Evolutionary conservation across 805 yeast species (phyloP).

Genomic region (Starmerella bacillaris): DNA sequence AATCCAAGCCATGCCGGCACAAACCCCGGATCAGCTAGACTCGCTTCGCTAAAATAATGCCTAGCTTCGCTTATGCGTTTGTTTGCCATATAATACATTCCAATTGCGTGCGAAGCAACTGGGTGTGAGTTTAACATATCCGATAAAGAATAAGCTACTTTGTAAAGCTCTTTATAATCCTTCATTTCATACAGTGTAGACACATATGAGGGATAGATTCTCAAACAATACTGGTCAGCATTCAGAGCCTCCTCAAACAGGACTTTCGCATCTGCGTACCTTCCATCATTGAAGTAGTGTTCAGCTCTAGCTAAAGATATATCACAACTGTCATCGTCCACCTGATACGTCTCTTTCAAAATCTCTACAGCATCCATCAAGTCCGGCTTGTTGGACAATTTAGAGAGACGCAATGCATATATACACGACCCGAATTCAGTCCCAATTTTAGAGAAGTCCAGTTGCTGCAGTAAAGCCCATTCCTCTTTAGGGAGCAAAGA

Average conservation of each 20-base stretch:
- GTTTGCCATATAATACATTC: constrained; percentile 66
- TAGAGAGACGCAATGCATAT: constrained; percentile 60
- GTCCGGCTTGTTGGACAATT: constrained; percentile 38
- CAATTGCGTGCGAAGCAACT: constrained; percentile 83
- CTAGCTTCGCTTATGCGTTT: constrained; percentile 66
- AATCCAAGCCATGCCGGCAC: constrained; percentile 97
- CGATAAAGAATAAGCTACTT: constrained; percentile 68
- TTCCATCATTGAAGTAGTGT: constrained; percentile 52
- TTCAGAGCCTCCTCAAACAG: constrained; percentile 40
- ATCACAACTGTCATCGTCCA: constrained; percentile 47
- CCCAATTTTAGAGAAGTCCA: constrained; percentile 63
- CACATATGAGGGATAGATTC: constrained; percentile 58
- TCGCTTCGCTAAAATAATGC: constrained; percentile 71
- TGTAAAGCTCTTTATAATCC: constrained; percentile 60
- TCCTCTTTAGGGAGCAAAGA: constrained; percentile 60
- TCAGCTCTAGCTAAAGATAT: constrained; percentile 53
- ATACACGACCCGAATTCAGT: constrained; percentile 61
- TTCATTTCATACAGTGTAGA: constrained; percentile 74
- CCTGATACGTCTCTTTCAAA: constrained; percentile 51
- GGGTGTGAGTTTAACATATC: constrained; percentile 67
- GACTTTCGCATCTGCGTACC: constrained; percentile 55
- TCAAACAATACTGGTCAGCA: constrained; percentile 50
- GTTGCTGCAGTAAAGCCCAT: constrained; percentile 29
- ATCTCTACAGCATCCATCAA: constrained; percentile 49
- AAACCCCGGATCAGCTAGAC: constrained; percentile 71